Percentiles rank a stretch among this genome's conserved stretches.
Evolutionary conservation across 768 basidiomycete genomes (phyloP).

Genomic region (Rossbeevera mucosa): DNA sequence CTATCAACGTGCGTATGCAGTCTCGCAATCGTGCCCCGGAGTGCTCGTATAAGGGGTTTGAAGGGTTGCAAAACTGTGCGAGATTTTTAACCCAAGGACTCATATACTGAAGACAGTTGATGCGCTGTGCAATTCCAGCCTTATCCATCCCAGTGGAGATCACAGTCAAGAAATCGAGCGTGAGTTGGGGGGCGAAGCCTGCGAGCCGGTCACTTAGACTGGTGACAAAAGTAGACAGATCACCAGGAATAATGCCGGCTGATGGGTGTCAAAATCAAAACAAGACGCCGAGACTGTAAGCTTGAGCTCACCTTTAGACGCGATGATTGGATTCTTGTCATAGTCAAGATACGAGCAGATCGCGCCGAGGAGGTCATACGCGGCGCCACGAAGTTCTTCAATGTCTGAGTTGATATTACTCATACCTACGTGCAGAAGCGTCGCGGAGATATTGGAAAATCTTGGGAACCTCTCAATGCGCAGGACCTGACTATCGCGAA

Average conservation of each 20-base stretch:
- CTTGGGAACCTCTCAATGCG: constrained; percentile 65
- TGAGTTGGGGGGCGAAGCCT: constrained; percentile 72
- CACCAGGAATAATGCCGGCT: constrained; percentile 72
- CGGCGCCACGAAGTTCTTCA: constrained; percentile 72
- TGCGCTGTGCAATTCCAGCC: constrained; percentile 46
- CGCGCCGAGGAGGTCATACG: constrained; percentile 74
- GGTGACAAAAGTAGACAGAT: constrained; percentile 55
- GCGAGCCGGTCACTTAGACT: constrained; percentile 70
- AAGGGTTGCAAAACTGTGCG: constrained; percentile 62
- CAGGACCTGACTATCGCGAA: constrained; percentile 50
- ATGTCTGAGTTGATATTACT: constrained; percentile 71
- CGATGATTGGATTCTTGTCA: constrained; percentile 66
- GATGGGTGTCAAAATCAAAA: constrained; percentile 3
- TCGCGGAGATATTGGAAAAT: constrained; percentile 81
- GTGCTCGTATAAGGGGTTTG: constrained; percentile 61
- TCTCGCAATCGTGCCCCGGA: constrained; percentile 75
- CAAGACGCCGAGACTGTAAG: background rate
- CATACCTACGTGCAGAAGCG: constrained; percentile 82
- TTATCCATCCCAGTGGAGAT: constrained; percentile 63
- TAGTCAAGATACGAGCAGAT: constrained; percentile 75
- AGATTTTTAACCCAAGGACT: constrained; percentile 88
- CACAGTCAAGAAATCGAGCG: constrained; percentile 86
- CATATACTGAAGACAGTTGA: constrained; percentile 76
- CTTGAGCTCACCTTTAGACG: constrained; percentile 54
- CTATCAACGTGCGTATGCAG: constrained; percentile 73